phyloP scores from a whole-genome alignment of 352 stramenopile genomes.

The Phytophthora sp. region DNA sequence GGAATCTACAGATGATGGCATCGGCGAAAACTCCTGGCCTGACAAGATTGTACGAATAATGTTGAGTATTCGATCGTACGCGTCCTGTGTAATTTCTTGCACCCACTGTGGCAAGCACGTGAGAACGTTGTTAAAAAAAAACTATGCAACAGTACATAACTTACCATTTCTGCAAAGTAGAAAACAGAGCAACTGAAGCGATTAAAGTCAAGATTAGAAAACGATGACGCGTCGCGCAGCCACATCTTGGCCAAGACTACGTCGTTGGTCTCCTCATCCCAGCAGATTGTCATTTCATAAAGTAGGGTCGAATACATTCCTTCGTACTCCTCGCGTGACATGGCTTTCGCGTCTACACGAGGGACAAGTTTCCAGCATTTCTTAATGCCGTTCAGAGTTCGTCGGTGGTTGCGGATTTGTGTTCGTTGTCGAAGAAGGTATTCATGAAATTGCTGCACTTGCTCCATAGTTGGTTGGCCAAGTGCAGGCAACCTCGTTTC shows the following conservation, averaged over 20 bases:
- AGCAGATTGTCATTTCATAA: conserved; percentile 71
- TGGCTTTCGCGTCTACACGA: conserved; percentile 12
- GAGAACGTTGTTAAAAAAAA: neutral
- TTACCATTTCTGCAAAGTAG: conserved; percentile 63
- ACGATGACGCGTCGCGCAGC: conserved; percentile 40
- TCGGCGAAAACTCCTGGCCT: conserved; percentile 2
- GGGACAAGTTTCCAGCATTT: conserved; percentile 42
- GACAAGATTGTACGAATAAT: conserved; percentile 24
- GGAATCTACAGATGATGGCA: neutral
- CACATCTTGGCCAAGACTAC: conserved; percentile 56
- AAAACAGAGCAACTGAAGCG: conserved; percentile 71
- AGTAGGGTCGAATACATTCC: conserved; percentile 57
- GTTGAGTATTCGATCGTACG: conserved; percentile 32
- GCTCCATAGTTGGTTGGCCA: conserved; percentile 42
- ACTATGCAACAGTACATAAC: neutral
- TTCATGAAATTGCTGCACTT: conserved; percentile 44
- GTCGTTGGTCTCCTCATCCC: conserved; percentile 60
- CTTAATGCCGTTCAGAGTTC: conserved; percentile 45
- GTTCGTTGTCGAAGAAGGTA: conserved; percentile 52
- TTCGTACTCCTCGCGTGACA: conserved; percentile 49
- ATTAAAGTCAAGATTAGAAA: conserved; percentile 47
- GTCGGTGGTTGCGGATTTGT: conserved; percentile 48
- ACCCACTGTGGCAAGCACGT: conserved; percentile 13
- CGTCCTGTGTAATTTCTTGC: conserved; percentile 23
- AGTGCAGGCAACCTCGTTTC: conserved; percentile 10